phyloP scores from a whole-genome alignment of 345 rosid species.

The Orychophragmus violaceus region DNA sequence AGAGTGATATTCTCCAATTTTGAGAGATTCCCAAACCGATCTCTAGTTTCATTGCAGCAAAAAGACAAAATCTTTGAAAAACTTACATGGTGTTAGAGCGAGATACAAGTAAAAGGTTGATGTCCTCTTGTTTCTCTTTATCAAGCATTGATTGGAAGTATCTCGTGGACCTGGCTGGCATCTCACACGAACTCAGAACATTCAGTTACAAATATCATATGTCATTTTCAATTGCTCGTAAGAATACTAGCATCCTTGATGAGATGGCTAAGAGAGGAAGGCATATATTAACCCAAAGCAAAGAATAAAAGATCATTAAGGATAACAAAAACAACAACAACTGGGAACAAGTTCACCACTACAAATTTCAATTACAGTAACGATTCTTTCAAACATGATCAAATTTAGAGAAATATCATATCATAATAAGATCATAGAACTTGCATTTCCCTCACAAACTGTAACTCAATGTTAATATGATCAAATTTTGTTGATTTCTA shows the following conservation, averaged over 20 bases:
- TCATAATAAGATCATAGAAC: not conserved
- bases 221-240: not conserved
- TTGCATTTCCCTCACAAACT: not conserved
- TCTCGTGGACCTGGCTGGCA: constrained; percentile 80
- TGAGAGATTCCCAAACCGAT: constrained; percentile 23
- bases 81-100: constrained; percentile 70
- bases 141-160: constrained; percentile 63
- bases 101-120: constrained; percentile 75
- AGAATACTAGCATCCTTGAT: not conserved
- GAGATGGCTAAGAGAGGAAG: not conserved
- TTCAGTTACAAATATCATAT: constrained; percentile 10
- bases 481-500: too few species aligned
- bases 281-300: not conserved
- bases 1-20: constrained; percentile 26
- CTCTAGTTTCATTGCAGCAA: not conserved
- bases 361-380: not conserved
- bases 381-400: not conserved
- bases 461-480: too few species aligned
- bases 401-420: not conserved
- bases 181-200: constrained; percentile 1
- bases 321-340: not conserved
- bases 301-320: not conserved
- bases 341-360: not conserved
- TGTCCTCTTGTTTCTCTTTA: constrained; percentile 65
- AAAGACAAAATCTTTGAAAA: not conserved